Evolutionary conservation across 2,329 filamentous ascomycete species (phyloP), one percentile per base, ranked within the genome.

Genomic region (Penicillium freii): DNA sequence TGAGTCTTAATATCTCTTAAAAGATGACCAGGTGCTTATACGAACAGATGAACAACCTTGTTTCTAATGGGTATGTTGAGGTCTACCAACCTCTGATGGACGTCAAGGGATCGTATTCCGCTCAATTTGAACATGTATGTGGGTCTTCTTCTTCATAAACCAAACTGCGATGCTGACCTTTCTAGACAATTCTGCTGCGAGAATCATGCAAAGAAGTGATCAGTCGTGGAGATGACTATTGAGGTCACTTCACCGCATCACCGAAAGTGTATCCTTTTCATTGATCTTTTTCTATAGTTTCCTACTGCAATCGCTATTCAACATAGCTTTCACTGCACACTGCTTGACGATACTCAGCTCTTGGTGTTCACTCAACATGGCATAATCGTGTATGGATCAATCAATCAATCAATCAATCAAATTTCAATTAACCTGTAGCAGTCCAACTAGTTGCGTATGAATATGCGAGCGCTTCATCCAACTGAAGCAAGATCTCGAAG

Each of bases 41-140:
- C 31, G 2, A 43, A n/a, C 56, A 84, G 81, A 75, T 87, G 71
- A 85, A 85, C 56, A 80, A 77, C 38, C 76, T 87, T 25, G 78
- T 86, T 1, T 77, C 80, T 7, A 77, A 82, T 51, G 85, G 83
- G 1, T 77, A 87, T 21, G 74, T 87, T 4, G 80, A 87, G 42
- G 70, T 77, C 4, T 84, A 87, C 65, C 72, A 73, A 15, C 85
- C 85, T 1, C 73, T 88, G 27, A 73, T 79, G 34, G 85, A 88
- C 62, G 69, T 83, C 42, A 77, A 80, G 60, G 85, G 84, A 2
- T 86, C 84, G 1, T 87, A 86, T 66, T 80, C 82, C 5, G 85
- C 85, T 10, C 86, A 88, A 63, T 87, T 84, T 67, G 85, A 88
- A 73, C 86, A 83, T 71, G 76, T 79, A 67, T 56, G 73, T 66